Evolutionary conservation across 257 asterid genomes (phyloP), one percentile per base, ranked within the genome.

Genomic region (Leonotis leonurus): DNA sequence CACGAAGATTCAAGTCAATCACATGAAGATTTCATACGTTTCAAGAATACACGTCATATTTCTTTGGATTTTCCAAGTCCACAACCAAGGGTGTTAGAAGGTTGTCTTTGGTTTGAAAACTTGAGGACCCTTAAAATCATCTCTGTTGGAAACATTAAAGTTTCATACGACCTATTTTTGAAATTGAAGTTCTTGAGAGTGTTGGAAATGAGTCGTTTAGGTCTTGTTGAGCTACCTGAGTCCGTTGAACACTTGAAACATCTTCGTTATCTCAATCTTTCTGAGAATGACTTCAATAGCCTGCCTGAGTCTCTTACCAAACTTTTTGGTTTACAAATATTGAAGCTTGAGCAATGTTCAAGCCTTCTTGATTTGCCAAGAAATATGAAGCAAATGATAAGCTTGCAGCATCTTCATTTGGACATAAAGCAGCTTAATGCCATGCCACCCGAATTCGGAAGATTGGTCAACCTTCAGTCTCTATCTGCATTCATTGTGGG

Each of bases 251-350:
- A 32, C 59, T 59, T 75, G 70, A 68, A 77, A 45, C 80, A 70
- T 72, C 82, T 83, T n/a, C 77, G 78, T 11, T 77, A 61, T 55
- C 84, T 83, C 69, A 68, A 73, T 71, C 75, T 77, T 9, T 77
- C 79, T 3, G 68, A 40, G 39, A 83, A 73, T 65, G 62, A 46
- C 45, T 72, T 80, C 52, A 48, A 1, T 12, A 41, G 32, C 39
- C 70, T 79, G 8, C 83, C 74, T 0, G 70, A 58, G 50, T 58
- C 80, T 4, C 66, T 76, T 32, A 50, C 75, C 40, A 46, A 64
- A 6, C 78, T 76, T 24, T 58, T 72, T 13, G 66, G 71, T 53
- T 56, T 76, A 22, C 70, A 58, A 18, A 72, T 56, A 44, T 56
- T 76, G 41, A 76, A 64, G 62, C 78, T 76, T 9, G 73, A 76